Conservation (phyloP, 2,329 filamentous ascomycete species). For the Calonectria pauciramosa region DNA sequence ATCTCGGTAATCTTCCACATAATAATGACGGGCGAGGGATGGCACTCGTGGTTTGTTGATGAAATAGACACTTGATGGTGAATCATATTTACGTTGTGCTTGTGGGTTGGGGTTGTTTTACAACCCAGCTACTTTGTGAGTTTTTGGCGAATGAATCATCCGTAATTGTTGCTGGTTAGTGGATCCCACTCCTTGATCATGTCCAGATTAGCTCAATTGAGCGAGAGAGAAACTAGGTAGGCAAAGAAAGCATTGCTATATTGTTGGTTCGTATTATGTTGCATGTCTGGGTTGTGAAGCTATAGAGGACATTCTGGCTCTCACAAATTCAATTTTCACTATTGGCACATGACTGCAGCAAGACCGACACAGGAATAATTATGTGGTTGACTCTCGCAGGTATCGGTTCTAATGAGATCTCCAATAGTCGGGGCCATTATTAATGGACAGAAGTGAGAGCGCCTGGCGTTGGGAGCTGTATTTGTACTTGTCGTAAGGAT, state of each 20-base stretch:
- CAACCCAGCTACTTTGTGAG: not conserved
- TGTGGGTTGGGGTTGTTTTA: no score
- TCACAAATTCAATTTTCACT: not conserved
- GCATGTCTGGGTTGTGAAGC: not conserved
- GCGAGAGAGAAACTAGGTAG: not conserved
- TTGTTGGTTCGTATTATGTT: not conserved
- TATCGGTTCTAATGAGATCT: not conserved
- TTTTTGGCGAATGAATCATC: not conserved
- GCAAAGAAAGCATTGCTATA: not conserved
- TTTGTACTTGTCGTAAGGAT: not conserved
- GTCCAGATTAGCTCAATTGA: not conserved
- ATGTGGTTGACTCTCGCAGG: not conserved
- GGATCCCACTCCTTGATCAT: not conserved
- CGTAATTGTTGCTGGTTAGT: not conserved
- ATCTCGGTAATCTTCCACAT: slow-evolving; percentile 25
- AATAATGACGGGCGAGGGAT: slow-evolving; percentile 9
- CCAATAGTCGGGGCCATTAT: not conserved
- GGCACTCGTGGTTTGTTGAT: not conserved
- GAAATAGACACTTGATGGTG: slow-evolving; percentile 8
- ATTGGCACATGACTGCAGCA: not conserved
- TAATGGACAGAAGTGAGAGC: not conserved
- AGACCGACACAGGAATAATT: not conserved
- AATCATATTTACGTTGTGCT: not conserved
- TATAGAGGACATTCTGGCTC: not conserved
- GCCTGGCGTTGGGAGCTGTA: not conserved